These are phyloP conservation scores for Talaromyces rugulosus DNA, from an alignment of 2,329 filamentous ascomycete species.

Conservation along the genomic window DNA sequence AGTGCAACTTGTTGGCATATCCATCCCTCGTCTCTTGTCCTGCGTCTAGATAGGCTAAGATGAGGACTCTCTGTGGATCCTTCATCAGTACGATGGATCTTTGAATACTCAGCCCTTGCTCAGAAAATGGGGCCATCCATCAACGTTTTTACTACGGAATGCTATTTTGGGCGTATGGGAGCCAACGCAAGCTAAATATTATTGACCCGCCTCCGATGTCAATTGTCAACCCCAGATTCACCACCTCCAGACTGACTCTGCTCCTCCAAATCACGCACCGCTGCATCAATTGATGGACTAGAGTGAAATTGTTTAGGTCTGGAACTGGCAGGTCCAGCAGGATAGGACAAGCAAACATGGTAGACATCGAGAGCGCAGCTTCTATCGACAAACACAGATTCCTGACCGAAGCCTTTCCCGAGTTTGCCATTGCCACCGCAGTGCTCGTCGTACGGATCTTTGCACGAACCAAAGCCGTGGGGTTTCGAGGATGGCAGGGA, in stretches of 20 bases:
- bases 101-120: neutral
- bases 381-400: conserved; percentile 19
- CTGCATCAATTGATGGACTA: neutral
- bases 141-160: neutral
- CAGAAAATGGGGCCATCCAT: neutral
- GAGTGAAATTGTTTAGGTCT: neutral
- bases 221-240: neutral
- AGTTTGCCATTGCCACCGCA: conserved; percentile 38
- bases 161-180: neutral
- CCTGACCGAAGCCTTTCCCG: conserved; percentile 42
- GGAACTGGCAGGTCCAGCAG: neutral
- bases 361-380: neutral
- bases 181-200: neutral
- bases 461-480: conserved; percentile 37
- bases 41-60: neutral
- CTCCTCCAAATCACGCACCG: neutral
- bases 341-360: neutral
- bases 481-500: conserved; percentile 35
- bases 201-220: neutral
- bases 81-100: neutral
- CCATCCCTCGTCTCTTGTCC: neutral
- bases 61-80: neutral
- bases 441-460: conserved; percentile 38
- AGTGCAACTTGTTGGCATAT: neutral
- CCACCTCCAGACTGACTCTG: neutral